Evolutionary conservation across 2,329 filamentous ascomycete genomes (phyloP), one percentile per base, ranked within the genome.

Genomic region (Sporothrix pseudoabietina): DNA sequence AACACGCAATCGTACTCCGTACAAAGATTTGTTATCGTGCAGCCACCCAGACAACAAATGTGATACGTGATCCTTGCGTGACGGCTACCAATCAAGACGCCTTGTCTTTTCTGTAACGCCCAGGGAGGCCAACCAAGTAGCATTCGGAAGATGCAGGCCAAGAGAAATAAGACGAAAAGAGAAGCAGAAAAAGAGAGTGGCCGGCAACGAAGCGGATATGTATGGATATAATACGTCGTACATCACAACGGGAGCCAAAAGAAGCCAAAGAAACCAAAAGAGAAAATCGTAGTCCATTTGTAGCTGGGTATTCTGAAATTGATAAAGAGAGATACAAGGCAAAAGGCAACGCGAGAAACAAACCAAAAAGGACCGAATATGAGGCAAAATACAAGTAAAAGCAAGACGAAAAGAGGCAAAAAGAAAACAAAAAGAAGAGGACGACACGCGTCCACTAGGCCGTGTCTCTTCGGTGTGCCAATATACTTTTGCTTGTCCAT

Each of bases 301-400:
- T 66, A 59, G 52, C 63, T 59, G 72, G 72, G 72, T 74, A 74
- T 74, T 74, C 57, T 39, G 19, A 71, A 70, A 47, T 30, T 44
- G 44, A 55, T 19, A 54, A 59, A 70, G 12, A 39, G 65, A 39
- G 3, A 52, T 10, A 22, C 35, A 26, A 49, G 16, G 32, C 3
- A 57, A 41, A 49, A 32, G 52, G 32, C 57, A 65, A 70, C 9
- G 6, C 35, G 69, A 39, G 19, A 32, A 30, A 30, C 47, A 61
- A 59, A 41, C 4, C 47, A 52, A 16, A 61, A 41, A 22, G 3
- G 12, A 26, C 32, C 41, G 47, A 39, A 26, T n/a, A 72, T n/a
- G 59, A 35, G 22, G 22, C 16, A 71, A 35, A 4, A 39, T 32
- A 19, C 9, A 3, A 49, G 19, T 6, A 55, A 63, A 32, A 12